Evolutionary conservation across 768 basidiomycete species (phyloP), one percentile per base, ranked within the genome.

Genomic region (Amyloporia xantha): DNA sequence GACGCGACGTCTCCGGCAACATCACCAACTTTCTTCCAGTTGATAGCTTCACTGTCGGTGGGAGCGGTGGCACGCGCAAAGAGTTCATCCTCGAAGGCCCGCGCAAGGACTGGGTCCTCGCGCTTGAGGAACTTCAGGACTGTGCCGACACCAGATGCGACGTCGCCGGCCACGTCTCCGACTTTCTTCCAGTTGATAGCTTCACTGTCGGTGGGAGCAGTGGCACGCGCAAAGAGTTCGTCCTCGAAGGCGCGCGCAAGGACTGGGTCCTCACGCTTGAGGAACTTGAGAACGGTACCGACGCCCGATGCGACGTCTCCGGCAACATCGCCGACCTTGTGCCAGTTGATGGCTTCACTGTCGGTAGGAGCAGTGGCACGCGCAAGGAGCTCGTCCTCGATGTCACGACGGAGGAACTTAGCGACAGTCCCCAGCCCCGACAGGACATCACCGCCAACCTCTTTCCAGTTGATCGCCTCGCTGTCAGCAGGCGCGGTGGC

Each of bases 261-360:
- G 15, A 45, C 11, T 2, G 44, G 44, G 44, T 45, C 44, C 44
- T 45, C 30, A 19, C 44, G 44, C 44, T 45, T 45, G 44, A 36
- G 30, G 30, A 45, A 33, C n/a, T 15, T 12, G 44, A 45, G 30
- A 24, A 45, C n/a, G 6, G 9, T 28, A 5, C 28, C 26, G 23
- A 11, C 42, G 42, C 17, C 42, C 12, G 20, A 11, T 4, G 25
- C 42, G 27, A 44, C 42, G 5, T 24, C 5, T 19, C 40, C 40
- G 5, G 25, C 25, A 13, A 13, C 26, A 25, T 26, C 23, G 25
- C 5, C 25, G 20, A 44, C 27, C 26, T 28, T 44, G 15, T 30
- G n/a, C n/a, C 23, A 17, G 43, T 44, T 33, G 44, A 17, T 17
- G 3, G 44, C 44, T 20, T 44, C 42, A 30, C 23, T 25, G 10